Conservation (phyloP, 768 basidiomycete species). For the Rhodosporidiobolus odoratus region DNA sequence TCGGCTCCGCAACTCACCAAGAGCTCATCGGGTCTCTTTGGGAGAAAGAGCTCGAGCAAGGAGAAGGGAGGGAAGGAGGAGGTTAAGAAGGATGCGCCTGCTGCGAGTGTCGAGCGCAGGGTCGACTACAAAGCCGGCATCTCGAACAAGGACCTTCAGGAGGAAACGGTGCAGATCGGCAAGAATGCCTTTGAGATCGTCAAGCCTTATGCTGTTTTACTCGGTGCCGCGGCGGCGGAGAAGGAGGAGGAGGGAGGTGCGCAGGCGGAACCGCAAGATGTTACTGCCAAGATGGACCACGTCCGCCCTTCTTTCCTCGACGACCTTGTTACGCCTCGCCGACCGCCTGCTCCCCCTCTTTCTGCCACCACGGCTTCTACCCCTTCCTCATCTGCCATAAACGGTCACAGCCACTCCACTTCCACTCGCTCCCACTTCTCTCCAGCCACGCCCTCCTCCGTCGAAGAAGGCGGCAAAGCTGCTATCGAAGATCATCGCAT, state of each 20-base stretch:
- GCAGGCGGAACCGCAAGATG: background rate
- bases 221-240: background rate
- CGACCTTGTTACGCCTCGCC: background rate
- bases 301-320: background rate
- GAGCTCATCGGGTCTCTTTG: background rate
- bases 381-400: background rate
- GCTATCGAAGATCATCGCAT: conserved; percentile 61
- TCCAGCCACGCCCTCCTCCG: conserved; percentile 16
- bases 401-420: background rate
- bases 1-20: background rate
- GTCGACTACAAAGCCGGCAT: conserved; percentile 23
- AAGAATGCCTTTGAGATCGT: conserved; percentile 32
- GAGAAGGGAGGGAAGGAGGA: conserved; percentile 4
- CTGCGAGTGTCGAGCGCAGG: background rate
- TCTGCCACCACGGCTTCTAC: background rate
- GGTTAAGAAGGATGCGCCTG: background rate
- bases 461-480: background rate
- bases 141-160: conserved; percentile 28
- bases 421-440: conserved; percentile 23
- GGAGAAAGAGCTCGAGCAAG: conserved; percentile 13
- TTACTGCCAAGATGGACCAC: background rate
- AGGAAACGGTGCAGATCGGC: conserved; percentile 32
- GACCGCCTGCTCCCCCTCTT: background rate
- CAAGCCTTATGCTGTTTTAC: conserved; percentile 19
- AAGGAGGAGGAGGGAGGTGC: background rate